Evolutionary conservation across 768 basidiomycete genomes (phyloP).

Genomic region (Gymnopilus junonius): DNA sequence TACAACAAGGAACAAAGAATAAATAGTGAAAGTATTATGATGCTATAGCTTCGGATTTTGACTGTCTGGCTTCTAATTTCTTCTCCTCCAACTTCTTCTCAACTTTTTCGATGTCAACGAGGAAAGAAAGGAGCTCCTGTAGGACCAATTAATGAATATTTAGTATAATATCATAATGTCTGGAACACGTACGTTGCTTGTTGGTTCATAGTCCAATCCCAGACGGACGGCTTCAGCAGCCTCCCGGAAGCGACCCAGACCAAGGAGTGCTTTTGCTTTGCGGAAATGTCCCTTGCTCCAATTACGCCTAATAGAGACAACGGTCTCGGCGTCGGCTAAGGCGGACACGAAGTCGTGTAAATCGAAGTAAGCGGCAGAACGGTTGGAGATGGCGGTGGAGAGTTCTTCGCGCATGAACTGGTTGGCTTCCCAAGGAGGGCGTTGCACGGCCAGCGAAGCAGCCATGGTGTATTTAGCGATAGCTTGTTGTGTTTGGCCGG

Average conservation of each 20-base stretch:
- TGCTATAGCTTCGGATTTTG: constrained; percentile 8
- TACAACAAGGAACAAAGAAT: constrained; percentile 3
- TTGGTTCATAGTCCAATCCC: constrained; percentile 83
- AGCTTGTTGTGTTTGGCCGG: constrained; percentile 68
- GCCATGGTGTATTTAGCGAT: constrained; percentile 82
- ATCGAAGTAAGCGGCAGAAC: constrained; percentile 86
- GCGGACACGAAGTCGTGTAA: constrained; percentile 76
- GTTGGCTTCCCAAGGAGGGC: constrained; percentile 91
- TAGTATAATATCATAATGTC: neutral
- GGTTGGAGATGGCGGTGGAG: constrained; percentile 87
- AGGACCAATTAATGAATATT: constrained; percentile 10
- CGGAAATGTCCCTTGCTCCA: constrained; percentile 98
- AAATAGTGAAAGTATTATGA: constrained; percentile 10
- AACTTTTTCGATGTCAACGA: constrained; percentile 38
- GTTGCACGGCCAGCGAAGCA: constrained; percentile 73
- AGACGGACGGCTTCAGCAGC: constrained; percentile 82
- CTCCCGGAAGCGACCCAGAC: constrained; percentile 67
- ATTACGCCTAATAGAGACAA: constrained; percentile 79
- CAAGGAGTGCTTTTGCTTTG: constrained; percentile 87
- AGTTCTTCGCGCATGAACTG: constrained; percentile 88
- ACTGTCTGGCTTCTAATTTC: constrained; percentile 21
- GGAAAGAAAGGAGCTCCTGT: constrained; percentile 37
- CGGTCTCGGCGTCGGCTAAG: constrained; percentile 88
- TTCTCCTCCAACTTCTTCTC: constrained; percentile 30
- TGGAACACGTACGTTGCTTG: constrained; percentile 42